These are phyloP conservation scores for Vitellaria paradoxa DNA, from an alignment of 179 eudicot species.

Conservation along the genomic window DNA sequence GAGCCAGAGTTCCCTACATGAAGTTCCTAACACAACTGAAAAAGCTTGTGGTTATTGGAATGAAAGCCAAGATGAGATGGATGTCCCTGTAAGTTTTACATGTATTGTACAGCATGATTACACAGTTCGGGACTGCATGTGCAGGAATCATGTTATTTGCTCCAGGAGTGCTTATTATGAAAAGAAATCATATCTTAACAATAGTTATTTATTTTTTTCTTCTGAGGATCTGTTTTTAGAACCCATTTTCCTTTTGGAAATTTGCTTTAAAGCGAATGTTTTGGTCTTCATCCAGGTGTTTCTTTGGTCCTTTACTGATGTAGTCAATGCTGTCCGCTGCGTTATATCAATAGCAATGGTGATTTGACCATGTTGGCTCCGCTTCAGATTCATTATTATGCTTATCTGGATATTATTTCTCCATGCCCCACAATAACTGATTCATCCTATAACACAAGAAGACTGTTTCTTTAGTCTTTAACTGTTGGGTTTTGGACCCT, in stretches of 20 bases:
- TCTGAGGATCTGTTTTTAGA: neutral
- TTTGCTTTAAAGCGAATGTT: neutral
- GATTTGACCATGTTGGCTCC: neutral
- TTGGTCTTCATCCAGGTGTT: neutral
- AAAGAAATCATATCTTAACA: too few species aligned
- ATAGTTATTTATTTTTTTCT: neutral
- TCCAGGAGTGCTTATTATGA: neutral
- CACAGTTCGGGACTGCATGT: neutral
- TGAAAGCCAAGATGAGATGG: neutral
- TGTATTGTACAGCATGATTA: too few species aligned
- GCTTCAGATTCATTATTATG: neutral
- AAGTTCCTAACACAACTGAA: neutral
- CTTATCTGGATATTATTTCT: neutral
- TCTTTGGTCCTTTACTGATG: neutral
- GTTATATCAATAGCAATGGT: neutral
- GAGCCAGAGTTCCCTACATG: neutral
- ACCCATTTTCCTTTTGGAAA: neutral
- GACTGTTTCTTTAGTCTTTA: neutral
- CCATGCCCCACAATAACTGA: neutral
- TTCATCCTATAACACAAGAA: neutral
- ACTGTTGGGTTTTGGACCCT: too few species aligned
- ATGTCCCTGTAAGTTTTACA: neutral
- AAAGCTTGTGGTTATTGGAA: neutral
- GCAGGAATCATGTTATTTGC: neutral
- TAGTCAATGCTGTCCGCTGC: neutral